A percentile compares a stretch with the other conserved stretches of the same genome.
Conservation (phyloP, 192 early-diverging fungal species). For the Backusella tarrabulga region DNA sequence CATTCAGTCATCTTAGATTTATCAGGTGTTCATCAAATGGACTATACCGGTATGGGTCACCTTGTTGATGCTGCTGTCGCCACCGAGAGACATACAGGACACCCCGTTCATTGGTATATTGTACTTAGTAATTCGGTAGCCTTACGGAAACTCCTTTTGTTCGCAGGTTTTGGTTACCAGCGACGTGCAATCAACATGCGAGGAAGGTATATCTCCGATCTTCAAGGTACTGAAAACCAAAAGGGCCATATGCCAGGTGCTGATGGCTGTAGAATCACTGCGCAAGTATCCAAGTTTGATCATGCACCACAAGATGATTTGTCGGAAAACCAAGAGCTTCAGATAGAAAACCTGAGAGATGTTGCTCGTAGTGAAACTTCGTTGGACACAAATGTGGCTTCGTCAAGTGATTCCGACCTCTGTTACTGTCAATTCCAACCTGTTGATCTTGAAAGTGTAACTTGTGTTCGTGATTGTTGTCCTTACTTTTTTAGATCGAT, state of each 20-base stretch:
- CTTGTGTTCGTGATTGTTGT: constrained; percentile 21
- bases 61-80: constrained; percentile 61
- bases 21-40: constrained; percentile 71
- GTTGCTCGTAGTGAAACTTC: background rate
- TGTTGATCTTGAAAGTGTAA: background rate
- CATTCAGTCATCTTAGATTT: constrained; percentile 83
- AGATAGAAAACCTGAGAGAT: background rate
- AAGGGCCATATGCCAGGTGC: background rate
- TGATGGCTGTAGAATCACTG: background rate
- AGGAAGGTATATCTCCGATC: constrained; percentile 15
- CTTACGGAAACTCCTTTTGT: constrained; percentile 19
- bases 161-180: constrained; percentile 31
- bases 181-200: background rate
- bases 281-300: background rate
- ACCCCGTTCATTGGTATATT: constrained; percentile 23
- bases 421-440: background rate
- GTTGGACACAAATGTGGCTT: background rate
- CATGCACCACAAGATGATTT: background rate
- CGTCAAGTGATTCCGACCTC: background rate
- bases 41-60: constrained; percentile 76
- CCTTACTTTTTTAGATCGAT: constrained; percentile 32
- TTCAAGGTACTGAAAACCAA: background rate
- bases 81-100: constrained; percentile 20
- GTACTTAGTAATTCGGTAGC: constrained; percentile 2
- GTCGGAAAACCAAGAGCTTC: background rate